Percentiles rank a stretch among this genome's conserved stretches.
These are phyloP conservation scores for Triticum dicoccoides DNA, from an alignment of 176 grass and related monocot species.

Conservation along the genomic window DNA sequence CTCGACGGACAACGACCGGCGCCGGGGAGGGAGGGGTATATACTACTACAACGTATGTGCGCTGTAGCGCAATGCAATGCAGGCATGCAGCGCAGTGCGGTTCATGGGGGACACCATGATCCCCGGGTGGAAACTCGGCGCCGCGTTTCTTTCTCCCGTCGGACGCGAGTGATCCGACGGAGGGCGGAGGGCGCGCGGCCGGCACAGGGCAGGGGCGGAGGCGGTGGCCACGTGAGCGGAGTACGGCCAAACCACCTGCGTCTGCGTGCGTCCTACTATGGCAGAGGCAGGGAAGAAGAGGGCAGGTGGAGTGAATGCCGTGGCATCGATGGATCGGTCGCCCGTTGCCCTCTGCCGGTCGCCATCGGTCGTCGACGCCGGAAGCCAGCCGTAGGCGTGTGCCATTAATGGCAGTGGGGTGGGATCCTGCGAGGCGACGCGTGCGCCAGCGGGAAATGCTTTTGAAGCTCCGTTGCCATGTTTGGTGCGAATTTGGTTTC, in stretches of 20 bases:
- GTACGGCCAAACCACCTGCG: not conserved
- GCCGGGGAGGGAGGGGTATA: not conserved
- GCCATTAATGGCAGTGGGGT: not conserved
- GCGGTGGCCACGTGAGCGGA: not conserved
- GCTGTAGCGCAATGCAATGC: not conserved
- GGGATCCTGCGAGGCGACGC: not conserved
- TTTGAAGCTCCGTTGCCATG: not conserved
- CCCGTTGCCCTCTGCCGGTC: not conserved
- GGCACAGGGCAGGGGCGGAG: not conserved
- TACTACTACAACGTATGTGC: not conserved
- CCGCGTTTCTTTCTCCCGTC: not conserved
- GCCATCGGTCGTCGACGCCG: not conserved
- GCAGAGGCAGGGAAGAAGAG: not conserved
- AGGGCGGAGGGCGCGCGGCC: not conserved
- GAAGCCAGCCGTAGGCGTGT: not conserved
- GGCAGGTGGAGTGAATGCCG: slow-evolving; percentile 7
- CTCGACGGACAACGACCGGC: not conserved
- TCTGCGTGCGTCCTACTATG: not conserved
- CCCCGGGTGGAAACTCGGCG: slow-evolving; percentile 6
- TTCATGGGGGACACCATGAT: slow-evolving; percentile 17
- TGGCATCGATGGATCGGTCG: not conserved
- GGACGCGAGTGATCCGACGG: not conserved
- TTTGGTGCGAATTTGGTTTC: no score
- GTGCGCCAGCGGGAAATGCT: not conserved
- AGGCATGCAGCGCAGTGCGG: not conserved